These are phyloP conservation scores for Aureobasidium sp. DNA, from an alignment of 2,329 filamentous ascomycete genomes.

Conservation along the genomic window DNA sequence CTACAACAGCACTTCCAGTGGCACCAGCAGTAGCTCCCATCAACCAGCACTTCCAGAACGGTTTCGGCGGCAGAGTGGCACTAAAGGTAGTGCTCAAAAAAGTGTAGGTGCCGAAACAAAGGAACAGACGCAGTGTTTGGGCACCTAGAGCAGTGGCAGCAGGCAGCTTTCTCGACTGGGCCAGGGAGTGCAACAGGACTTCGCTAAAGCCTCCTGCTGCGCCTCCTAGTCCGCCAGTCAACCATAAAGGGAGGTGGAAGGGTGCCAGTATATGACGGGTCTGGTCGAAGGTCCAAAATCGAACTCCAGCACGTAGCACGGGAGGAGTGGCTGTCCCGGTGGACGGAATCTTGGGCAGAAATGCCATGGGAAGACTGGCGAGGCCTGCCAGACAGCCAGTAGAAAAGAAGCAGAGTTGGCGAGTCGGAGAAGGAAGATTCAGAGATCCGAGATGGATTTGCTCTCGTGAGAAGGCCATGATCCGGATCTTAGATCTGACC, in stretches of 20 bases:
- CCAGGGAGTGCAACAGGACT: slow-evolving; percentile 14
- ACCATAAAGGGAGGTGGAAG: neutral
- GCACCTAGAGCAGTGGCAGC: neutral
- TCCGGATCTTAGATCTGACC: neutral
- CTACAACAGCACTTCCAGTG: slow-evolving; percentile 15
- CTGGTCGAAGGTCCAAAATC: slow-evolving; percentile 17
- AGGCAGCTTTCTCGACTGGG: slow-evolving; percentile 10
- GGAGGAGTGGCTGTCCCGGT: neutral
- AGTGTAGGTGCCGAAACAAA: slow-evolving; percentile 17
- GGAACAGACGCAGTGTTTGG: slow-evolving; percentile 15
- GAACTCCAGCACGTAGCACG: slow-evolving; percentile 13
- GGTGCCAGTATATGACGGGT: slow-evolving; percentile 11
- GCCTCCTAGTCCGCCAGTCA: slow-evolving; percentile 16
- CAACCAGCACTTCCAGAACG: slow-evolving; percentile 16
- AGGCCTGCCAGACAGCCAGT: slow-evolving; percentile 16
- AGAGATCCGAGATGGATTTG: neutral
- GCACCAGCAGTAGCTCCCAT: slow-evolving; percentile 16
- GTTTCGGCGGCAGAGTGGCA: slow-evolving; percentile 11
- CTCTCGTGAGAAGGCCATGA: neutral
- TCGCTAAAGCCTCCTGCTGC: slow-evolving; percentile 17
- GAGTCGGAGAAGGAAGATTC: slow-evolving; percentile 10
- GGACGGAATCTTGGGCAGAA: neutral
- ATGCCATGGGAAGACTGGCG: slow-evolving; percentile 15
- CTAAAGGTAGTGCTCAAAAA: slow-evolving; percentile 15
- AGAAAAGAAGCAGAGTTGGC: slow-evolving; percentile 15